Conservation (phyloP, 257 asterid genomes). For the Lycium barbarum region DNA sequence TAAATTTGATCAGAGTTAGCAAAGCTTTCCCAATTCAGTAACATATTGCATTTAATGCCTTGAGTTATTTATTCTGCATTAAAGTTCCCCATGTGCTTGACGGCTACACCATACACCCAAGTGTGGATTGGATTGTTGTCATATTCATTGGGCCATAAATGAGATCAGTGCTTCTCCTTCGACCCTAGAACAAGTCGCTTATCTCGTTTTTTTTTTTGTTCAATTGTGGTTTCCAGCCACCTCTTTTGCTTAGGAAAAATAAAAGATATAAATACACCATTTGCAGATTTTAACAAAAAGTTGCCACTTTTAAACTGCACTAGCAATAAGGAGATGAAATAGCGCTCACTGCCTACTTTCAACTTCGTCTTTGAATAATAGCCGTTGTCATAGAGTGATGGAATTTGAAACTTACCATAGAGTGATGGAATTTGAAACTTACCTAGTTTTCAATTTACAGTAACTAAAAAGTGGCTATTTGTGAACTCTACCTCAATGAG, state of each 20-base stretch:
- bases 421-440: too few relatives aligned
- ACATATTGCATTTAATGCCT: background rate
- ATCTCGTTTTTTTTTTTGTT: too few relatives aligned
- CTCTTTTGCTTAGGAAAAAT: background rate
- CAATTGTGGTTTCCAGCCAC: background rate
- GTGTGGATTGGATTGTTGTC: slow-evolving; percentile 1
- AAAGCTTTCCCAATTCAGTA: background rate
- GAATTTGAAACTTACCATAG: too few relatives aligned
- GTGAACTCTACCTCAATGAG: too few relatives aligned
- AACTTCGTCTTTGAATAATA: too few relatives aligned
- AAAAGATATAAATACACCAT: background rate
- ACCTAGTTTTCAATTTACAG: too few relatives aligned
- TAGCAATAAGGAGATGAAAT: background rate
- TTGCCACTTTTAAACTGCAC: background rate
- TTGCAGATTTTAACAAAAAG: background rate
- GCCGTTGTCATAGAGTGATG: too few relatives aligned
- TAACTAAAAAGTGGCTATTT: too few relatives aligned
- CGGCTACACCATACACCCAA: background rate
- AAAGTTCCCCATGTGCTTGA: background rate
- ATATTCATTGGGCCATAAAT: background rate
- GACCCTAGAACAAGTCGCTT: background rate
- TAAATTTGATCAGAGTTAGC: background rate
- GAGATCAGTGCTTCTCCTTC: background rate
- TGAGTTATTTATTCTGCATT: background rate
- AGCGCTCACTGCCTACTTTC: too few relatives aligned